Evolutionary conservation across 2,329 filamentous ascomycete genomes (phyloP).

Genomic region (Ceratocystis albifundus): DNA sequence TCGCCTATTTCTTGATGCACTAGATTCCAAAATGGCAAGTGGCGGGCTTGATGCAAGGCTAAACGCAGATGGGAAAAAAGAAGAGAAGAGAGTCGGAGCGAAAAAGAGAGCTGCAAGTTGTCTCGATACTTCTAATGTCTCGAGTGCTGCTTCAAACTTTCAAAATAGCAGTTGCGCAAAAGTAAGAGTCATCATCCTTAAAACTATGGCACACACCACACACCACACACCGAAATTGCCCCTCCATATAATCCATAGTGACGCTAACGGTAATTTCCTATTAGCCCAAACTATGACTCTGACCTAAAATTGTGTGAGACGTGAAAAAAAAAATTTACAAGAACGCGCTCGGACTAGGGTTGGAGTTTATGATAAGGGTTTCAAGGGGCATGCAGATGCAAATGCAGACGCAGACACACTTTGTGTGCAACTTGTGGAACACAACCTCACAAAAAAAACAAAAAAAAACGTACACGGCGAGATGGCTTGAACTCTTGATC

Average conservation of each 20-base stretch:
- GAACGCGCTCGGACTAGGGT: too few relatives aligned
- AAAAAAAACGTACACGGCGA: too few relatives aligned
- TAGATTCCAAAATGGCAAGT: background rate
- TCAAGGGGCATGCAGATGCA: too few relatives aligned
- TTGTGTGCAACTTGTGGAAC: too few relatives aligned
- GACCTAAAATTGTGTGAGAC: background rate
- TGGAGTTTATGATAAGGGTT: too few relatives aligned
- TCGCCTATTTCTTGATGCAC: background rate
- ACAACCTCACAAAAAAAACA: too few relatives aligned
- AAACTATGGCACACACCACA: background rate
- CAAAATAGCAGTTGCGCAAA: background rate
- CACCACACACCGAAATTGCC: background rate
- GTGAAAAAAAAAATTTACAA: too few relatives aligned
- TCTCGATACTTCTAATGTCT: background rate
- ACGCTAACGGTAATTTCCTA: background rate
- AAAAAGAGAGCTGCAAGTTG: background rate
- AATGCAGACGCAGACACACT: too few relatives aligned
- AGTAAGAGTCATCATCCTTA: constrained; percentile 1
- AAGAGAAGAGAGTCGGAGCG: background rate
- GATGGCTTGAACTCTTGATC: too few relatives aligned
- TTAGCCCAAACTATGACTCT: background rate
- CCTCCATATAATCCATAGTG: background rate
- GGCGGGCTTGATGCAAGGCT: background rate
- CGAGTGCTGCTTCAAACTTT: background rate
- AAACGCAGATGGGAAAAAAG: background rate